Evolutionary conservation across 768 basidiomycete species (phyloP), one percentile per base, ranked within the genome.

Genomic region (Phaffia australis): DNA sequence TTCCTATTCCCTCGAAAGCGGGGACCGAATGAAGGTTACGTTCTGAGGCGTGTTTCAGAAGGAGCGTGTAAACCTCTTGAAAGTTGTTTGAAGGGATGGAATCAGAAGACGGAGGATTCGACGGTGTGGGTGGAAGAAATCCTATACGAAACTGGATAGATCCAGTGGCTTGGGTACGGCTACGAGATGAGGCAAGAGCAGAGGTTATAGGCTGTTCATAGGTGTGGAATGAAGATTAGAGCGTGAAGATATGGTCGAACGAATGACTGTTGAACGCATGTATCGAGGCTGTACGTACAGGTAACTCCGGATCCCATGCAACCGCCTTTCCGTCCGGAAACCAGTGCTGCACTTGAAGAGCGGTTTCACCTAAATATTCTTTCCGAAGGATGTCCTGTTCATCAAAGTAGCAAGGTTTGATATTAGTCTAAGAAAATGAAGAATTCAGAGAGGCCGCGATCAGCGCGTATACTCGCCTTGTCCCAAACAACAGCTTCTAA

Each of bases 401-500:
- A 70, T 56, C 30, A 48, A 49, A 63, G 30, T 55, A 42, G 16
- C 27, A 30, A 1, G 19, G 16, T 18, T 58, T n/a, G 2, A 3
- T 54, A 42, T 18, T 18, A 46, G 55, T 48, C 48, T 30, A 47
- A 11, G 1, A 46, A 57, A 58, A 57, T 16, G 56, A 50, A 16
- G 8, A 35, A 42, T 21, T 65, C 32, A 21, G 6, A 27, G 15
- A 35, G 15, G 6, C 7, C 9, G 30, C 25, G 50, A 11, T 19
- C 23, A 19, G 5, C 5, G 18, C 15, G 46, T 2, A 21, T 29
- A 54, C 74, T 59, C 42, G 72, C 93, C 78, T 87, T 91, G 77
- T 93, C 92, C 93, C 94, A 99, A 0, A 92, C 81, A 16, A 95
- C 85, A 46, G 90, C 79, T 76, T 97, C 92, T 52, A 97, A 42